A percentile compares a stretch with the other conserved stretches of the same genome.
Evolutionary conservation across 2,329 filamentous ascomycete species (phyloP).

Genomic region (Hypoxylon sp.): DNA sequence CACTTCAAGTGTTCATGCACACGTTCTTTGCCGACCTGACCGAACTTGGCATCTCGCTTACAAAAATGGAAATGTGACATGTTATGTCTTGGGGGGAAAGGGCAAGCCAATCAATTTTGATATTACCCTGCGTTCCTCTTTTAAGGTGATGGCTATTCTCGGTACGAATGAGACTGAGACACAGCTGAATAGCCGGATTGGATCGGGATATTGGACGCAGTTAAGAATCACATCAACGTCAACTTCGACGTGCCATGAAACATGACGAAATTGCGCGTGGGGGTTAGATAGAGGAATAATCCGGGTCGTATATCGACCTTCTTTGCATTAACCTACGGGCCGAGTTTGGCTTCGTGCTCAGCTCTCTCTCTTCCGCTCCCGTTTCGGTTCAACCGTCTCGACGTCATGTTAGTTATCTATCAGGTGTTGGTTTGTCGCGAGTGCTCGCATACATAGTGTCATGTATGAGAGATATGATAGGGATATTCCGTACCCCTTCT

Average conservation of each 20-base stretch:
- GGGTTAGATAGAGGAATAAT: slow-evolving; percentile 32
- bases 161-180: slow-evolving; percentile 28
- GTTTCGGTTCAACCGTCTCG: slow-evolving; percentile 34
- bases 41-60: slow-evolving; percentile 44
- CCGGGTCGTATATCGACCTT: slow-evolving; percentile 25
- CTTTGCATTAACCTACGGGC: slow-evolving; percentile 36
- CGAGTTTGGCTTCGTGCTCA: slow-evolving; percentile 33
- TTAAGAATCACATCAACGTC: slow-evolving; percentile 34
- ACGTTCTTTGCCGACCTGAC: slow-evolving; percentile 41
- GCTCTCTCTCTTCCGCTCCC: slow-evolving; percentile 29
- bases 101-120: slow-evolving; percentile 33
- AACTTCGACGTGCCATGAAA: slow-evolving; percentile 33
- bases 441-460: slow-evolving; percentile 39
- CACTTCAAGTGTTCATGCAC: slow-evolving; percentile 45
- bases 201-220: slow-evolving; percentile 41
- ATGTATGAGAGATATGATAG: slow-evolving; percentile 45
- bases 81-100: slow-evolving; percentile 25
- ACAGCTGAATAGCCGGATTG: slow-evolving; percentile 43
- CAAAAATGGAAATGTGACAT: slow-evolving; percentile 45
- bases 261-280: slow-evolving; percentile 42
- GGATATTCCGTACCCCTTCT: slow-evolving; percentile 39
- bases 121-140: slow-evolving; percentile 17
- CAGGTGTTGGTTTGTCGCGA: slow-evolving; percentile 25
- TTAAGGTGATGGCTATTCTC: slow-evolving; percentile 35
- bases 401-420: slow-evolving; percentile 29